A percentile compares a stretch with the other conserved stretches of the same genome.
These are phyloP conservation scores for Medicago lupulina DNA, from an alignment of 306 rosid genomes.

Conservation along the genomic window DNA sequence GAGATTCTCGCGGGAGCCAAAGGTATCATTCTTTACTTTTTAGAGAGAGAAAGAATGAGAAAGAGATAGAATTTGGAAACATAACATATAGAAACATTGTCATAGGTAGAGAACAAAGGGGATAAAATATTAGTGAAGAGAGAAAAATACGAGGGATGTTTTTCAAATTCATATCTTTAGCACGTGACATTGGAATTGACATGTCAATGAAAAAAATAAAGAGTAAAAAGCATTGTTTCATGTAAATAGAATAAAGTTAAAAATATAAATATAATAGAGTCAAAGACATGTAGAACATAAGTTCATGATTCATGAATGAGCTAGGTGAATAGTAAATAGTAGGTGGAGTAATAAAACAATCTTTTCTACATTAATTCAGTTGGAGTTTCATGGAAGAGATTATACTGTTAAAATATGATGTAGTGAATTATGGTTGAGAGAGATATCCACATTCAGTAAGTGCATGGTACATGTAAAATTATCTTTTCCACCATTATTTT, in stretches of 20 bases:
- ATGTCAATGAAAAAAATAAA: slow-evolving; percentile 30
- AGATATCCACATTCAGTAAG: too few relatives aligned
- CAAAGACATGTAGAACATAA: slow-evolving; percentile 2
- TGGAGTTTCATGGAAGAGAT: too few relatives aligned
- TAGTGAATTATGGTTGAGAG: too few relatives aligned
- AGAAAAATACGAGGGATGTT: slow-evolving; percentile 19
- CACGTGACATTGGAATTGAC: slow-evolving; percentile 54
- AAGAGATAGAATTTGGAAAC: slow-evolving; percentile 31
- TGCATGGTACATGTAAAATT: too few relatives aligned
- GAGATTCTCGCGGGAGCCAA: slow-evolving; percentile 75
- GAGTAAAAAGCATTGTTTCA: background rate
- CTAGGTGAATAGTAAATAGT: background rate
- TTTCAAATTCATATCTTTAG: slow-evolving; percentile 26
- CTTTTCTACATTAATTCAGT: background rate
- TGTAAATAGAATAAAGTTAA: slow-evolving; percentile 7
- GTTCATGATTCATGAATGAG: background rate
- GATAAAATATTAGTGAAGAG: slow-evolving; percentile 30
- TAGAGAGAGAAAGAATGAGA: slow-evolving; percentile 17
- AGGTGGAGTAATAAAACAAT: background rate
- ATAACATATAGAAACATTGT: slow-evolving; percentile 44
- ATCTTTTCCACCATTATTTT: too few relatives aligned
- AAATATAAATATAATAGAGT: background rate
- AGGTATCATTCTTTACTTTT: slow-evolving; percentile 44
- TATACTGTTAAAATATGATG: background rate
- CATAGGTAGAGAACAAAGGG: slow-evolving; percentile 49